These are phyloP conservation scores for Hyaloscypha variabilis DNA, from an alignment of 495 filamentous ascomycete species.

Conservation along the genomic window DNA sequence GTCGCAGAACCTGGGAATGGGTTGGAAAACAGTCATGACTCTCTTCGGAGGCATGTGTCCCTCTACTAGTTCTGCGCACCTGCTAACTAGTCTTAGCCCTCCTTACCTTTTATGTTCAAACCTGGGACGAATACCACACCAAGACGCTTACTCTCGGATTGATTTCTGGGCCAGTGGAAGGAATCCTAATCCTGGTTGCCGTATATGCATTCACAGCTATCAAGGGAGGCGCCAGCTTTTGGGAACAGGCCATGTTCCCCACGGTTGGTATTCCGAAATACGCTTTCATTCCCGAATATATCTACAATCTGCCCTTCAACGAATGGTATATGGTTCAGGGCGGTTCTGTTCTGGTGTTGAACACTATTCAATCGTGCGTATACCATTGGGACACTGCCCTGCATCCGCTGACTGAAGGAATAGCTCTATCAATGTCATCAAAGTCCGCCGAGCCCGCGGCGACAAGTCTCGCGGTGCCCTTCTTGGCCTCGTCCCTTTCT, in stretches of 20 bases:
- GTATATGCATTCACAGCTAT: slow-evolving; percentile 87
- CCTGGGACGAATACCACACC: slow-evolving; percentile 99
- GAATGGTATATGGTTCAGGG: slow-evolving; percentile 96
- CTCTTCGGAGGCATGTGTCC: slow-evolving; percentile 74
- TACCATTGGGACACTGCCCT: background rate
- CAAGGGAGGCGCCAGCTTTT: slow-evolving; percentile 87
- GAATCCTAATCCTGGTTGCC: slow-evolving; percentile 78
- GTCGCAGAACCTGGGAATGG: slow-evolving; percentile 89
- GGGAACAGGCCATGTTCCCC: slow-evolving; percentile 79
- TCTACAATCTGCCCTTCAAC: slow-evolving; percentile 82
- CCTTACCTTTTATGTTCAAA: slow-evolving; percentile 95
- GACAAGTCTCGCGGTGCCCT: slow-evolving; percentile 73
- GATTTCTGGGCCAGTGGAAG: slow-evolving; percentile 94
- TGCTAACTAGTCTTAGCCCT: slow-evolving; percentile 53
- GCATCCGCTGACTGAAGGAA: background rate
- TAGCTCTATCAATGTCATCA: slow-evolving; percentile 81
- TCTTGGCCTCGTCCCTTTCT: slow-evolving; percentile 79
- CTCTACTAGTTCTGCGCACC: background rate
- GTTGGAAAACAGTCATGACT: slow-evolving; percentile 83
- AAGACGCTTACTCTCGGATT: slow-evolving; percentile 91
- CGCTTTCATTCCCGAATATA: slow-evolving; percentile 63
- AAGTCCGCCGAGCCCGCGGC: slow-evolving; percentile 70
- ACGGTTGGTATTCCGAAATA: slow-evolving; percentile 68
- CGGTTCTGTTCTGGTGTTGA: slow-evolving; percentile 77
- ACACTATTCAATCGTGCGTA: slow-evolving; percentile 53